Evolutionary conservation across 495 filamentous ascomycete species (phyloP).

Genomic region (Neurospora sp.): DNA sequence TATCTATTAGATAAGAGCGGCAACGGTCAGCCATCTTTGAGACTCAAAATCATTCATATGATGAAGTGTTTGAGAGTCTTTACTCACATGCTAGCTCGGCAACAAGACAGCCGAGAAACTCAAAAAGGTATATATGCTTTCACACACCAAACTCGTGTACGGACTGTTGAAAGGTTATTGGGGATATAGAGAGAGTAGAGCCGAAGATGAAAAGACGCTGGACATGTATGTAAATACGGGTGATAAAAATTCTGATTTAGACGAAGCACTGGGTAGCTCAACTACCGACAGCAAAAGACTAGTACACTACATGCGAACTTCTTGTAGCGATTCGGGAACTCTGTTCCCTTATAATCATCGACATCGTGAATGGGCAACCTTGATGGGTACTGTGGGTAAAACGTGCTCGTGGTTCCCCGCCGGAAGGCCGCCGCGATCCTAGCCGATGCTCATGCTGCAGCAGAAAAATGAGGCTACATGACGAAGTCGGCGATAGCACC

Average conservation of each 20-base stretch:
- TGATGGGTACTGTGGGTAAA: background rate
- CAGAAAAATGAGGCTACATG: background rate
- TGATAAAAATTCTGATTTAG: background rate
- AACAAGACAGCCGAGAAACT: background rate
- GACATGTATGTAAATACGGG: background rate
- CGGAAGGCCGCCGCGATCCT: background rate
- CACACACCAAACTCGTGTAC: background rate
- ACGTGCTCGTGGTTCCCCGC: background rate
- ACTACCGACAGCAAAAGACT: background rate
- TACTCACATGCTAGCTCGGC: background rate
- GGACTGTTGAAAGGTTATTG: background rate
- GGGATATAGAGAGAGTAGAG: background rate
- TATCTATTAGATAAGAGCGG: background rate
- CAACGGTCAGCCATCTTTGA: background rate
- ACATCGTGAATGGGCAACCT: background rate
- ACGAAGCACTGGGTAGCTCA: background rate
- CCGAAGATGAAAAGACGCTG: background rate
- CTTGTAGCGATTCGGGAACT: background rate
- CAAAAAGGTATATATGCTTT: background rate
- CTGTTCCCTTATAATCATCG: background rate
- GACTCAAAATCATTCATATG: background rate
- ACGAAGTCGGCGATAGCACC: background rate
- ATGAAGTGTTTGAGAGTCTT: background rate
- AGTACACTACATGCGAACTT: background rate
- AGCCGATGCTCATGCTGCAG: background rate